These are phyloP conservation scores for Neurospora pannonica DNA, from an alignment of 495 filamentous ascomycete species.

Conservation along the genomic window DNA sequence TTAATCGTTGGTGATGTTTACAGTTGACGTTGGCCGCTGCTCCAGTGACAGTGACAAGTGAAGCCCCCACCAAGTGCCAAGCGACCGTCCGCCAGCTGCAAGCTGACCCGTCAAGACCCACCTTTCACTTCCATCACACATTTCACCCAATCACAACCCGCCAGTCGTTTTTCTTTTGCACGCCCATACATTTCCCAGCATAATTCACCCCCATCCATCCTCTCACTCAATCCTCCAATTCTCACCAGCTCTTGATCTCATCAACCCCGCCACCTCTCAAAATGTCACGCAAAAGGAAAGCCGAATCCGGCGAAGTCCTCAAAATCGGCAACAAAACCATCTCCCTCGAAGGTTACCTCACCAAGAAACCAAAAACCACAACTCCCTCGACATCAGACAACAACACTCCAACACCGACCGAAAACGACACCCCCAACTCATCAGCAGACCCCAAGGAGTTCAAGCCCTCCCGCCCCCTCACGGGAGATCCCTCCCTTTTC, in stretches of 20 bases:
- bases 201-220: not conserved
- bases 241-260: not conserved
- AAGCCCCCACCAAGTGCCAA: not conserved
- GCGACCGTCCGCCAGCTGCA: not conserved
- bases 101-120: not conserved
- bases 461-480: not conserved
- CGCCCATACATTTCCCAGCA: not conserved
- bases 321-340: constrained; percentile 31
- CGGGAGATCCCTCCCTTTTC: constrained; percentile 24
- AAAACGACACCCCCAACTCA: not conserved
- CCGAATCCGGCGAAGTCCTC: constrained; percentile 10
- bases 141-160: not conserved
- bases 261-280: not conserved
- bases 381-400: not conserved
- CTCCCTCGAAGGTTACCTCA: constrained; percentile 31
- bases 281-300: constrained; percentile 1
- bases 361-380: constrained; percentile 20
- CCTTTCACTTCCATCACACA: not conserved
- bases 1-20: not conserved
- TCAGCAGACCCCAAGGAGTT: not conserved
- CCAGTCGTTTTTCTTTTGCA: not conserved
- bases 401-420: not conserved
- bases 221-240: not conserved
- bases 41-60: fast-evolving
- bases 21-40: not conserved